Conservation (phyloP, 1,139 yeast genomes). For the Sugiyamaella japonica region DNA sequence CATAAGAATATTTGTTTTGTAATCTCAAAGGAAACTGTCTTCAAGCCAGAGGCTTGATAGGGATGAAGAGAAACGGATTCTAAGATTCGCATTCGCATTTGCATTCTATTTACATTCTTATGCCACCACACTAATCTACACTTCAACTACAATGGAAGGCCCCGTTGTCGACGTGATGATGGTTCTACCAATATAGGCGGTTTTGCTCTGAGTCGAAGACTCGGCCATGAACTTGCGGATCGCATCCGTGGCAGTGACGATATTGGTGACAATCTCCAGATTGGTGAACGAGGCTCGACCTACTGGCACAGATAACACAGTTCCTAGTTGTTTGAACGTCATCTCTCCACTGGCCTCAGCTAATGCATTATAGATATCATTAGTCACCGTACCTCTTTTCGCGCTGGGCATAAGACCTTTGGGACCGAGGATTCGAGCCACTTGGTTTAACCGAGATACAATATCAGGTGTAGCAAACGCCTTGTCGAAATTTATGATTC, state of each 20-base stretch:
- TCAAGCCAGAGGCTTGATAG: background rate
- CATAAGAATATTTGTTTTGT: no score
- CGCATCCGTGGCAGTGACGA: conserved; percentile 67
- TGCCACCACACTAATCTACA: conserved; percentile 31
- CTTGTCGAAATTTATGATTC: conserved; percentile 67
- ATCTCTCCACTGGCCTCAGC: conserved; percentile 61
- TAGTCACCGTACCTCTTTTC: conserved; percentile 83
- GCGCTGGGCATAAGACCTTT: conserved; percentile 84
- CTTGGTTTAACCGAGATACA: conserved; percentile 55
- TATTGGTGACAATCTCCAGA: conserved; percentile 68
- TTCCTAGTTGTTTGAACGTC: conserved; percentile 67
- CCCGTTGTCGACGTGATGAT: conserved; percentile 72
- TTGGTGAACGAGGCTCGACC: conserved; percentile 82
- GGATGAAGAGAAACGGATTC: no score
- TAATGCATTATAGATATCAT: conserved; percentile 58
- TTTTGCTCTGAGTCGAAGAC: conserved; percentile 48
- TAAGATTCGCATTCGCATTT: no score
- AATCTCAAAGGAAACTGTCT: no score
- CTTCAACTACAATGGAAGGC: conserved; percentile 76
- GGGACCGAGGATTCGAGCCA: conserved; percentile 84
- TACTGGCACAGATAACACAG: conserved; percentile 60
- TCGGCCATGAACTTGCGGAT: conserved; percentile 56
- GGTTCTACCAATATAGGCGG: conserved; percentile 70
- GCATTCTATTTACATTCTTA: conserved; percentile 3
- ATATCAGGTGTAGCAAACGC: conserved; percentile 87